phyloP scores from a whole-genome alignment of 345 rosid genomes.

The Raphanus sativus region DNA sequence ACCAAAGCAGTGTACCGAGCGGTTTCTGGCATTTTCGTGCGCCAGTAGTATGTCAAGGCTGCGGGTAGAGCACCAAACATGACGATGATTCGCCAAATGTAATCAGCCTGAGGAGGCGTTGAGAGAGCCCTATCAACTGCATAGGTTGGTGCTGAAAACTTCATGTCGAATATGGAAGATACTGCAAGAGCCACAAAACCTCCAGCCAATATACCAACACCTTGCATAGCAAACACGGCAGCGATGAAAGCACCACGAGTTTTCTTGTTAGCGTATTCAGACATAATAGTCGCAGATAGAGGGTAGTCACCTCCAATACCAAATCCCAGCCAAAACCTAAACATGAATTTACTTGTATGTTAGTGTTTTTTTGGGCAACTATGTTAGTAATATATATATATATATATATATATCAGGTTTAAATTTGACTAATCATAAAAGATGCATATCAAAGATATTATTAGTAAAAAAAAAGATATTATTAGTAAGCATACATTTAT shows the following conservation, averaged over 20 bases:
- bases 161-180: constrained; percentile 36
- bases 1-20: constrained; percentile 77
- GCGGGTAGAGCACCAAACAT: background rate
- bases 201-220: constrained; percentile 68
- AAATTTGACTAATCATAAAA: background rate
- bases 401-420: background rate
- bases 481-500: background rate
- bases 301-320: constrained; percentile 51
- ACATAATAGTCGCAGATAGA: constrained; percentile 67
- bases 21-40: constrained; percentile 85
- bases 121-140: background rate
- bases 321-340: constrained; percentile 68
- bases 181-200: constrained; percentile 53
- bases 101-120: constrained; percentile 59
- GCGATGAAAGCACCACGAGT: constrained; percentile 37
- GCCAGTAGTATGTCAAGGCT: background rate
- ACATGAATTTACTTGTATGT: background rate
- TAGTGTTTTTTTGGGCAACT: background rate
- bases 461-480: too few relatives aligned
- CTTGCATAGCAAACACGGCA: constrained; percentile 83
- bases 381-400: background rate
- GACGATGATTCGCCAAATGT: constrained; percentile 47
- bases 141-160: constrained; percentile 30
- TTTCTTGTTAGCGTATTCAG: constrained; percentile 65
- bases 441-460: background rate